Conservation (phyloP, 1,284 basidiomycete species). For the Cutaneotrichosporon cavernicola region DNA sequence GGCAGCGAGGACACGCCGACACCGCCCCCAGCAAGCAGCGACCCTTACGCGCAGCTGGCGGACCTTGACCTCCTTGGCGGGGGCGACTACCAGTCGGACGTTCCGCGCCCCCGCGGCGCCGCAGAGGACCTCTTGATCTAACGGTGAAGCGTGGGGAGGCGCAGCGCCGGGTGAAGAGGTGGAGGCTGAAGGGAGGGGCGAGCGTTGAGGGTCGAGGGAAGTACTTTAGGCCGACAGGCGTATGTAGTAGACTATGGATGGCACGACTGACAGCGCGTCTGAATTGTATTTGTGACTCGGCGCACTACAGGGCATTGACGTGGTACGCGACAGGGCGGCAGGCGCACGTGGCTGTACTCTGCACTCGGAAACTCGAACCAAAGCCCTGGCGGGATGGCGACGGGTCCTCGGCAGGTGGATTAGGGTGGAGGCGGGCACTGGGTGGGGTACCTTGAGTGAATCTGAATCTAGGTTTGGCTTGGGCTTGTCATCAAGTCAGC, state of each 20-base stretch:
- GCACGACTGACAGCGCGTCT: not conserved
- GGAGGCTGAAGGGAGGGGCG: no score
- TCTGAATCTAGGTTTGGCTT: not conserved
- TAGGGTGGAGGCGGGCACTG: not conserved
- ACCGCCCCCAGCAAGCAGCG: conserved; percentile 24
- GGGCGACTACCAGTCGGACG: conserved; percentile 47
- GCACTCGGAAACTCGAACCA: no score
- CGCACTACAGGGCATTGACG: no score
- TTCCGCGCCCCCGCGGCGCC: conserved; percentile 42
- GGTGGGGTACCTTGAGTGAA: not conserved
- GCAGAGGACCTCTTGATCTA: conserved; percentile 42
- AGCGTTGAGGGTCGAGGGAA: not conserved
- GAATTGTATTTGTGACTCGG: no score
- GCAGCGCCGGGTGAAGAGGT: not conserved
- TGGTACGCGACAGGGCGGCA: not conserved
- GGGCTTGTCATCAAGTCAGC: not conserved
- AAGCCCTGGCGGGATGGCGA: not conserved
- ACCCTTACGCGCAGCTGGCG: conserved; percentile 51
- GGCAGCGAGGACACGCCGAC: conserved; percentile 9
- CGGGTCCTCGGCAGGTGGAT: not conserved
- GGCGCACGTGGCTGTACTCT: not conserved
- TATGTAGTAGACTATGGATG: conserved; percentile 8
- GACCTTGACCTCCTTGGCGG: conserved; percentile 47
- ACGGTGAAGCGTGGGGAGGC: not conserved
- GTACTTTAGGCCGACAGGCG: conserved; percentile 1